phyloP scores from a whole-genome alignment of 2,329 filamentous ascomycete species.

The Fusarium bactridioides region DNA sequence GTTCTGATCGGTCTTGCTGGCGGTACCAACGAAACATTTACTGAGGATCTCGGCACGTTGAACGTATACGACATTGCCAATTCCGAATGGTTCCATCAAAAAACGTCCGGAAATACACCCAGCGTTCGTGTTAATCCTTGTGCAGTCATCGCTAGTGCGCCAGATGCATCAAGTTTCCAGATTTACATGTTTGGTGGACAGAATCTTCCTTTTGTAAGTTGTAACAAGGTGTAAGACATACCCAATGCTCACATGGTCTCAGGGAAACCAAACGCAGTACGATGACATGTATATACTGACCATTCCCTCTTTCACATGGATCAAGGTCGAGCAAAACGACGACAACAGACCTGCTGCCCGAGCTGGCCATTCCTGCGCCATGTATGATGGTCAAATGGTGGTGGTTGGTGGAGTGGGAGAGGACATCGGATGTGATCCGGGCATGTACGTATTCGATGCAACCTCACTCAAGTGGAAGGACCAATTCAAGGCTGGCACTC shows the following conservation, averaged over 20 bases:
- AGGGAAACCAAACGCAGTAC: slow-evolving; percentile 63
- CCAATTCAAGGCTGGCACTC: slow-evolving; percentile 67
- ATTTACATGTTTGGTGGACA: slow-evolving; percentile 83
- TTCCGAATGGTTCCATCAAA: slow-evolving; percentile 67
- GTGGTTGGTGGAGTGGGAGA: slow-evolving; percentile 68
- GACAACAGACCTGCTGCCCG: slow-evolving; percentile 62
- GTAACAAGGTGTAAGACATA: not conserved
- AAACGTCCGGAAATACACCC: slow-evolving; percentile 62
- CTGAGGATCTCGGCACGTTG: slow-evolving; percentile 60
- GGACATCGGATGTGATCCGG: slow-evolving; percentile 59
- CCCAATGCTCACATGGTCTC: slow-evolving; percentile 7
- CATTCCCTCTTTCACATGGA: slow-evolving; percentile 70
- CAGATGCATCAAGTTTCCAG: slow-evolving; percentile 78
- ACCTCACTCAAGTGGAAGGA: slow-evolving; percentile 65
- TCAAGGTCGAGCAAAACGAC: slow-evolving; percentile 59
- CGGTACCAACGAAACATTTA: slow-evolving; percentile 73
- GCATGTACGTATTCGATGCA: slow-evolving; percentile 76
- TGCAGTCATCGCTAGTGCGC: slow-evolving; percentile 67
- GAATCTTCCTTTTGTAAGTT: slow-evolving; percentile 68
- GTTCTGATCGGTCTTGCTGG: slow-evolving; percentile 77
- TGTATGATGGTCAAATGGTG: slow-evolving; percentile 67
- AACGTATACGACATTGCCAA: slow-evolving; percentile 74
- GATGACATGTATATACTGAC: slow-evolving; percentile 70
- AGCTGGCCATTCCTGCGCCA: slow-evolving; percentile 62
- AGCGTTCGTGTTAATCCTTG: slow-evolving; percentile 65